A percentile compares a stretch with the other conserved stretches of the same genome.
Conservation (phyloP, 116 monocot genomes). For the Dioscorea cayenensis region DNA sequence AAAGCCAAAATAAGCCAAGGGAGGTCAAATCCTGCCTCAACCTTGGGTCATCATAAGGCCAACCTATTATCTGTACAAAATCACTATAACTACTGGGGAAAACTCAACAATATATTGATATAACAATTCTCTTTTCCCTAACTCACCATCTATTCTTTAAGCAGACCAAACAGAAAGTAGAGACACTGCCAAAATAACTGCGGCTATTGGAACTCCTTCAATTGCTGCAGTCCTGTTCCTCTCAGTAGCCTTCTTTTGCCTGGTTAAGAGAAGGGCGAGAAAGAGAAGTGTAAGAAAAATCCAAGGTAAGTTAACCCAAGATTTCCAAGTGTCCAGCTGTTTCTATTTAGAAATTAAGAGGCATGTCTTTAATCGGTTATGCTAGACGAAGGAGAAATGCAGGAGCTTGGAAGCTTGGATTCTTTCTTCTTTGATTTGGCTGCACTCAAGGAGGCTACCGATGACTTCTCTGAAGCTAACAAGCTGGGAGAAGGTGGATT, state of each 20-base stretch:
- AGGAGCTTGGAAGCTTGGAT: background rate
- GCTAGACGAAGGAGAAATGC: background rate
- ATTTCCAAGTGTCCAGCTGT: too few relatives aligned
- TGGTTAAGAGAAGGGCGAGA: background rate
- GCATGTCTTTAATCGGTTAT: too few relatives aligned
- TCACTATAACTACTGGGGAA: too few relatives aligned
- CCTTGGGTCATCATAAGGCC: too few relatives aligned
- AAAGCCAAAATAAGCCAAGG: too few relatives aligned
- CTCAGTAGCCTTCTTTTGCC: background rate
- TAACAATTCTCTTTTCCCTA: too few relatives aligned
- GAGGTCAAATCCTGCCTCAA: too few relatives aligned
- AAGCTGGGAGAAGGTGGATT: slow-evolving; percentile 32
- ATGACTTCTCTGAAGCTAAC: slow-evolving; percentile 18
- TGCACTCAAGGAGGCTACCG: slow-evolving; percentile 11
- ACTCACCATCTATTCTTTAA: background rate
- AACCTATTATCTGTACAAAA: too few relatives aligned
- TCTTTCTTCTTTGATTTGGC: slow-evolving; percentile 6
- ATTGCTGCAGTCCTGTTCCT: background rate
- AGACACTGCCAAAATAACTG: background rate
- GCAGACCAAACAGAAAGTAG: too few relatives aligned
- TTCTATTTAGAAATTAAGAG: too few relatives aligned
- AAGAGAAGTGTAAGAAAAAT: background rate
- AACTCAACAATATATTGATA: too few relatives aligned
- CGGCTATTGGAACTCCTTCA: background rate
- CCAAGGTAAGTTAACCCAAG: too few relatives aligned